Base-by-base conservation (phyloP, 139 green algal species). In the Mesotaenium endlicherianum region DNA sequence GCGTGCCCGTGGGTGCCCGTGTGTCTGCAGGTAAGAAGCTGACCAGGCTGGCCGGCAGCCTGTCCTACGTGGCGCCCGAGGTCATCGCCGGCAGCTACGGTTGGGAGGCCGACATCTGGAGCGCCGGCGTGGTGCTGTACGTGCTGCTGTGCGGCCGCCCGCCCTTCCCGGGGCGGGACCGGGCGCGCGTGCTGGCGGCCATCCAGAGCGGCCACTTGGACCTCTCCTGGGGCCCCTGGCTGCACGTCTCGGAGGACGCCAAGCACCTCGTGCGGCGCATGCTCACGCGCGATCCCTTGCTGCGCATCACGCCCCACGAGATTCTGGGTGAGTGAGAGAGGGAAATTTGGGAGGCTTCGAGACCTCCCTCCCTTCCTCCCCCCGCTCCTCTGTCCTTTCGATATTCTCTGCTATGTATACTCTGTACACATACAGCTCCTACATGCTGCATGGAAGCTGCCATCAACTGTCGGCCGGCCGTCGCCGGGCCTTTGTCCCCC, bases 301-400 rank as follows among this genome's bases (percentile, higher is more conserved):
- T 89, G 75, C 84, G 93, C 0, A 81, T 95, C 45, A 93, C 91
- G 26, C 91, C 93, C 8, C 83, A 91, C 2, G 85, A 96, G 78
- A 92, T 77, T 39, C 42, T 72, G 3, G 60, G 60, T 72, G 60
- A 31, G 60, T 72, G n/a, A n/a, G n/a, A n/a, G n/a, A n/a, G n/a
- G n/a, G n/a, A 17, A 84, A 41, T n/a, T n/a, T n/a, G n/a, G n/a
- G n/a, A n/a, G n/a, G n/a, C n/a, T n/a, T n/a, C n/a, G n/a, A n/a
- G n/a, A n/a, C n/a, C n/a, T n/a, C n/a, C n/a, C n/a, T n/a, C n/a
- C n/a, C n/a, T n/a, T n/a, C n/a, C n/a, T n/a, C n/a, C n/a, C n/a
- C n/a, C n/a, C n/a, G n/a, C n/a, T n/a, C n/a, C n/a, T n/a, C n/a
- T n/a, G n/a, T n/a, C n/a, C n/a, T n/a, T n/a, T n/a, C n/a, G n/a